Percentiles rank a stretch among this genome's conserved stretches.
Conservation (phyloP, 352 stramenopile species). For the Phytophthora pseudosyringae region DNA sequence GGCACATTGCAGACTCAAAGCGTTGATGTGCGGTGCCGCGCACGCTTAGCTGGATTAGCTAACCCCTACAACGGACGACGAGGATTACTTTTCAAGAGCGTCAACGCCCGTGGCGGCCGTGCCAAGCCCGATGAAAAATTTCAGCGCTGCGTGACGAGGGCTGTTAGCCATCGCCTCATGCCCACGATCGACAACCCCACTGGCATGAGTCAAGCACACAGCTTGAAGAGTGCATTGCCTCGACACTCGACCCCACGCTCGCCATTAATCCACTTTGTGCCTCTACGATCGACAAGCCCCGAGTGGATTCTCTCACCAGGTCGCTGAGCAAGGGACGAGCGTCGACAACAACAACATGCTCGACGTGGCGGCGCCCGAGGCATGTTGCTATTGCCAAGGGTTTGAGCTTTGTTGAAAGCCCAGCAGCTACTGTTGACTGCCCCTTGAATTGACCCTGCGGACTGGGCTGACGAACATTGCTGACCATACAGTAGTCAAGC, state of each 20-base stretch:
- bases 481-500: background rate
- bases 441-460: conserved; percentile 1
- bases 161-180: background rate
- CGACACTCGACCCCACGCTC: conserved; percentile 15
- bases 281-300: conserved; percentile 30
- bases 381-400: background rate
- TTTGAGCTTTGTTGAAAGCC: background rate
- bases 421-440: background rate
- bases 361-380: background rate
- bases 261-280: conserved; percentile 24
- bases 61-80: conserved; percentile 24
- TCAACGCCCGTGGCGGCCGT: conserved; percentile 9
- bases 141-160: conserved; percentile 8
- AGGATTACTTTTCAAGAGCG: conserved; percentile 25
- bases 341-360: conserved; percentile 3
- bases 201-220: conserved; percentile 19
- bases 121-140: conserved; percentile 31
- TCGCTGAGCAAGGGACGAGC: conserved; percentile 16
- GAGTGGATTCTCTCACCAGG: conserved; percentile 28
- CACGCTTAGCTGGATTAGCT: conserved; percentile 16
- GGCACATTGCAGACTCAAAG: conserved; percentile 26
- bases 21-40: conserved; percentile 17
- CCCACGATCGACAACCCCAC: conserved; percentile 22
- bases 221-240: conserved; percentile 13
- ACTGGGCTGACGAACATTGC: background rate